Evolutionary conservation across 2,329 filamentous ascomycete species (phyloP), one percentile per base, ranked within the genome.

Genomic region (Biscogniauxia sp.): DNA sequence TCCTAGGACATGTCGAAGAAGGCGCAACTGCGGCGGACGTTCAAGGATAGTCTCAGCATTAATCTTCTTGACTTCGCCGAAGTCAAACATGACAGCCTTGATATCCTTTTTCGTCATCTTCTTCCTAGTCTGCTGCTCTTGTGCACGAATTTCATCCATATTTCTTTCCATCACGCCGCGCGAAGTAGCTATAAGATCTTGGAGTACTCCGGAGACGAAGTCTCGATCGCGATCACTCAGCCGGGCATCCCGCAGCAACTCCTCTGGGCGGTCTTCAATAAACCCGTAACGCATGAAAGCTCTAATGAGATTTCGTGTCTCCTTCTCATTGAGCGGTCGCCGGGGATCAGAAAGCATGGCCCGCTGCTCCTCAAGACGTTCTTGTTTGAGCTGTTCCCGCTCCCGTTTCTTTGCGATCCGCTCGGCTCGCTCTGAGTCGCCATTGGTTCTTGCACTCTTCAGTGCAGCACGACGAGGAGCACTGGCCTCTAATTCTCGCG

Each of bases 11-110:
- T 92, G 85, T 61, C 88, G 90, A 45, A 99, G 82, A 67, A 97
- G 87, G 61, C 88, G 89, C 81, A 98, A 89, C 71, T 98, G 94
- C 53, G 89, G 86, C 0, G 95, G 94, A 8, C 96, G 89, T 68
- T 98, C 94, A 11, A 97, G 87, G 58, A 97, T 90, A 0, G 95
- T 98, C 76, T 97, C 93, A 0, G 95, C 95, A 72, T 99, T 99
- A 70, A 97, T 86, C 69, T 96, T 93, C 76, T 96, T 96, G 55
- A 97, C 89, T 58, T 93, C 92, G 53, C 90, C 89, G 76, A 93
- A 97, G 73, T 98, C 93, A 70, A 99, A 97, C 52, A 99, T 80
- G 19, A 99, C 92, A 0, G 95, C 95, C 77, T 99, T 99, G 76
- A 92, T 92, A 73, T 99, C 95, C 76, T 99, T 99, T 80, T 98